A percentile compares a stretch with the other conserved stretches of the same genome.
Conservation (phyloP, 305 asterid genomes). For the Rubia tinctorum region DNA sequence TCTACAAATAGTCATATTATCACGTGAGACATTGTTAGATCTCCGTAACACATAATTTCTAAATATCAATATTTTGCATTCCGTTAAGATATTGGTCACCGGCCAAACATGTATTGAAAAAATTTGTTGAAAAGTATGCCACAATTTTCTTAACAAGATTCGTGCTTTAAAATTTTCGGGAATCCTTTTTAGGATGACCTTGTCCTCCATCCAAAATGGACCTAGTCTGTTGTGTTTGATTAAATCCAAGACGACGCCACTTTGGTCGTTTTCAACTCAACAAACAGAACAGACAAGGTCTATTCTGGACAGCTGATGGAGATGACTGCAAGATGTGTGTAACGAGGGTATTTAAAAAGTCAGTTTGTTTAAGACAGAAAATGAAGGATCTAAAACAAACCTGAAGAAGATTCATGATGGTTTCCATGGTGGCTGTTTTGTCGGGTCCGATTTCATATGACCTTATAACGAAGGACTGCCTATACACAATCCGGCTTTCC, state of each 20-base stretch:
- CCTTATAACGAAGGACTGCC: slow-evolving; percentile 71
- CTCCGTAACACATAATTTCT: too few species aligned
- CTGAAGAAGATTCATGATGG: slow-evolving; percentile 87
- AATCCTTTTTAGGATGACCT: too few species aligned
- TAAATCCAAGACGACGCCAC: too few species aligned
- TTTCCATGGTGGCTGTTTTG: slow-evolving; percentile 87
- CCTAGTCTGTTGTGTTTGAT: background rate
- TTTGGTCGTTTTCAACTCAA: too few species aligned
- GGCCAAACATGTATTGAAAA: too few species aligned
- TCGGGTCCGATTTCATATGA: slow-evolving; percentile 92
- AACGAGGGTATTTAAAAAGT: background rate
- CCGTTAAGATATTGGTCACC: too few species aligned
- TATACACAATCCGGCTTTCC: slow-evolving; percentile 49
- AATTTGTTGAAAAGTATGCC: too few species aligned
- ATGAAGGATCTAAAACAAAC: slow-evolving; percentile 18
- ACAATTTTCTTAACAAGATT: too few species aligned
- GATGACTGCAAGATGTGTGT: background rate
- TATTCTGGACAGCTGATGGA: background rate
- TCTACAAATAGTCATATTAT: too few species aligned
- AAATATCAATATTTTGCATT: too few species aligned
- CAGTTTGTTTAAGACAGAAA: background rate
- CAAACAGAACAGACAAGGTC: background rate
- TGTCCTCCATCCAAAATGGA: background rate
- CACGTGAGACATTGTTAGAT: too few species aligned
- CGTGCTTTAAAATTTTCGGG: too few species aligned